These are phyloP conservation scores for Mercurialis annua DNA, from an alignment of 345 rosid species.

Conservation along the genomic window DNA sequence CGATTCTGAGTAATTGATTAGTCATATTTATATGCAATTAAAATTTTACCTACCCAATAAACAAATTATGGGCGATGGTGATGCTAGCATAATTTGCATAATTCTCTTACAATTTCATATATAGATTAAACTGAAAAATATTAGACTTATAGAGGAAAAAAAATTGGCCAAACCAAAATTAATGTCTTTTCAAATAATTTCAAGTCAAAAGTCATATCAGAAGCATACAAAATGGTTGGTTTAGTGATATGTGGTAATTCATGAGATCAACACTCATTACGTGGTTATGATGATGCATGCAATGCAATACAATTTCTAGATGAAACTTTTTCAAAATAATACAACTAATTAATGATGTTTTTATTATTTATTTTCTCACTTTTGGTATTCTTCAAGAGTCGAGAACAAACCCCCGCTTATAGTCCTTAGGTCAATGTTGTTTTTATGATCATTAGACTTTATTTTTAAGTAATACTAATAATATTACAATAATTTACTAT, in stretches of 20 bases:
- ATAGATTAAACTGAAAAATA: background rate
- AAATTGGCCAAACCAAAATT: background rate
- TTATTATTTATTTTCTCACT: background rate
- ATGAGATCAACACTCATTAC: background rate
- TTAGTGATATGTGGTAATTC: background rate
- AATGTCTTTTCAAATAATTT: background rate
- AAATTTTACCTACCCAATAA: too few relatives aligned
- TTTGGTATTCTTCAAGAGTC: background rate
- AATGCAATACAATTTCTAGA: background rate
- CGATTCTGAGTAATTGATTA: too few relatives aligned
- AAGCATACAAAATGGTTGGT: background rate
- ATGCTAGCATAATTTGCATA: too few relatives aligned
- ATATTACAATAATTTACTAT: too few relatives aligned
- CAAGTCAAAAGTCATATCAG: background rate
- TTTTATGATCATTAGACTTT: too few relatives aligned
- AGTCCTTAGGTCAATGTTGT: background rate
- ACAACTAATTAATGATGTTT: background rate
- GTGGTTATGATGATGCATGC: background rate
- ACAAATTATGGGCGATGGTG: too few relatives aligned
- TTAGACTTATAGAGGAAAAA: background rate
- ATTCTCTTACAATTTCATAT: too few relatives aligned
- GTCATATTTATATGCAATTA: too few relatives aligned
- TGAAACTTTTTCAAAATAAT: too few relatives aligned
- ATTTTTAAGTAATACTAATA: too few relatives aligned
- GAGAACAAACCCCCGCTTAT: background rate